phyloP scores from a whole-genome alignment of 306 rosid genomes.

The Quercus variabilis region DNA sequence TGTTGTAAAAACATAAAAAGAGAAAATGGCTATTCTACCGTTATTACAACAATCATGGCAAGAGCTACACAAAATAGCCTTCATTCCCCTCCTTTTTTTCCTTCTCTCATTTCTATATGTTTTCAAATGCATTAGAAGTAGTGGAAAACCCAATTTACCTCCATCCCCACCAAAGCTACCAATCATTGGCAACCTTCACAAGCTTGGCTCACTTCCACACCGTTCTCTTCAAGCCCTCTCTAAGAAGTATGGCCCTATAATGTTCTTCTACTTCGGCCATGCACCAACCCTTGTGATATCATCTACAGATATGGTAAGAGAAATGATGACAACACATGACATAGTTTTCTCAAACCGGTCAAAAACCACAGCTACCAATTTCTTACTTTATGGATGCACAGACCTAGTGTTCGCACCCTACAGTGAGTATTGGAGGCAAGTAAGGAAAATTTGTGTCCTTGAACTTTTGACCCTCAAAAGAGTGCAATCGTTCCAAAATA shows the following conservation, averaged over 20 bases:
- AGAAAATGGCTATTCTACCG: not conserved
- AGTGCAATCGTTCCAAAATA: not conserved
- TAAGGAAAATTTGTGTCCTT: not conserved
- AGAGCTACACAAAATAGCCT: not conserved
- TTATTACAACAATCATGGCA: not conserved
- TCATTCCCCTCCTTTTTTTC: not conserved
- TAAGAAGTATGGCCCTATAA: conserved; percentile 5
- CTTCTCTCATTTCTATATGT: not conserved
- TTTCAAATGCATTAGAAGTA: not conserved
- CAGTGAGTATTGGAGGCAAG: conserved; percentile 23
- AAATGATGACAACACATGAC: conserved; percentile 28
- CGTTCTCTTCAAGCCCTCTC: conserved; percentile 18
- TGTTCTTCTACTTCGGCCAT: conserved; percentile 4
- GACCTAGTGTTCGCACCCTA: conserved; percentile 9
- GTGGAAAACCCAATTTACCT: not conserved
- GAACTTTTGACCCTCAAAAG: conserved; percentile 13
- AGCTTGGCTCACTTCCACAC: conserved; percentile 16
- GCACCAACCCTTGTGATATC: conserved; percentile 22
- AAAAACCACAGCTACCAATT: not conserved
- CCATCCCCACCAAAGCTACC: conserved; percentile 25
- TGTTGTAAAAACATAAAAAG: not conserved
- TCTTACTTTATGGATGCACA: conserved; percentile 19
- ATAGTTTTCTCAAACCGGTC: conserved; percentile 15
- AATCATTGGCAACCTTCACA: conserved; percentile 20
- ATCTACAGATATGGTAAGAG: conserved; percentile 24